Conservation (phyloP, 2,329 filamentous ascomycete species). For the Cladobotryum protrusum region DNA sequence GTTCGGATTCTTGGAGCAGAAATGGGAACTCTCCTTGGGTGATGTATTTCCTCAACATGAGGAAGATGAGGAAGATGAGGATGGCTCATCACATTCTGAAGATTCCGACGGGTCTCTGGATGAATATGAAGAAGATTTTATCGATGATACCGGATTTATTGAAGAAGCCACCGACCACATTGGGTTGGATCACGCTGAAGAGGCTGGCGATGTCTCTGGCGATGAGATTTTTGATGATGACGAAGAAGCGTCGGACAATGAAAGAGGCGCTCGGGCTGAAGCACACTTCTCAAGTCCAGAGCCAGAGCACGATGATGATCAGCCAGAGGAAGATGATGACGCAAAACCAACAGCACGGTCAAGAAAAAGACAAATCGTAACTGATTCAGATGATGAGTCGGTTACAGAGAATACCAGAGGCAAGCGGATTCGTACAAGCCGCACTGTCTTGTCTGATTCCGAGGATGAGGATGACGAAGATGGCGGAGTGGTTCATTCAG, state of each 20-base stretch:
- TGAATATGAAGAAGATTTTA: conserved; percentile 35
- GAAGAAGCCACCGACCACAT: no score
- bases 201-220: no score
- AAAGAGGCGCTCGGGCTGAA: conserved; percentile 13
- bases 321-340: not conserved
- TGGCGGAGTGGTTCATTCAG: not conserved
- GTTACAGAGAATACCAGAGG: conserved; percentile 14
- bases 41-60: not conserved
- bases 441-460: conserved; percentile 17
- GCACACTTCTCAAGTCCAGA: conserved; percentile 28
- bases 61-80: conserved; percentile 7
- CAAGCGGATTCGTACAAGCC: conserved; percentile 20
- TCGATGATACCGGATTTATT: conserved; percentile 24
- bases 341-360: conserved; percentile 12
- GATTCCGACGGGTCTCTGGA: conserved; percentile 15
- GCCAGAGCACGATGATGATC: conserved; percentile 11
- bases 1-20: conserved; percentile 13
- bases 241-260: conserved; percentile 17
- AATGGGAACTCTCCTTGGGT: not conserved
- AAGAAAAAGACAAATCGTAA: conserved; percentile 24
- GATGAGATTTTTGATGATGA: conserved; percentile 15
- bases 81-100: conserved; percentile 13
- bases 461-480: conserved; percentile 14
- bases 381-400: conserved; percentile 27
- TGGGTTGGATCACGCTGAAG: no score